phyloP scores from a whole-genome alignment of 1,139 yeast species.

The Yamadazyma jaroonii region DNA sequence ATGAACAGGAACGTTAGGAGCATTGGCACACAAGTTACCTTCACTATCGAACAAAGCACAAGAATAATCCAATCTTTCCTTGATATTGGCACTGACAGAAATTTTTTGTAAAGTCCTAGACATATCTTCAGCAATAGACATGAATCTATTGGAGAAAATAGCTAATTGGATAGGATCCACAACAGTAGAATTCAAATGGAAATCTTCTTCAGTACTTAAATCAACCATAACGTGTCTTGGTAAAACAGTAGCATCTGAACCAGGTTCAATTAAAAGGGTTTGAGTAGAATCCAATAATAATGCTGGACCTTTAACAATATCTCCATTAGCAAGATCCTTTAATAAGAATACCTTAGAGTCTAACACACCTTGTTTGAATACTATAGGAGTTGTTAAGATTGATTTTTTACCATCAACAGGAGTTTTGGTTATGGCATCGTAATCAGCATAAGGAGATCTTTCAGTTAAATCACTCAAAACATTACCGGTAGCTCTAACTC shows the following conservation, averaged over 20 bases:
- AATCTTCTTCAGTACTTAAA: conserved; percentile 14
- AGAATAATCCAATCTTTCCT: conserved; percentile 28
- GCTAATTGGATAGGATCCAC: conserved; percentile 21
- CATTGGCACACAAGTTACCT: conserved; percentile 20
- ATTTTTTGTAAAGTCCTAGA: conserved; percentile 21
- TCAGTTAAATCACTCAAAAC: conserved; percentile 23
- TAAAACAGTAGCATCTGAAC: conserved; percentile 13
- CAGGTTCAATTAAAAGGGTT: conserved; percentile 16
- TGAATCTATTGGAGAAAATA: conserved; percentile 21
- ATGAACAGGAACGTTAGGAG: conserved; percentile 22
- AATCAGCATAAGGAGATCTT: conserved; percentile 15
- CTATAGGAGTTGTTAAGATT: conserved; percentile 6
- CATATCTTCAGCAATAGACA: conserved; percentile 24
- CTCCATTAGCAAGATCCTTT: conserved; percentile 15
- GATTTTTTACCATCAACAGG: conserved; percentile 5
- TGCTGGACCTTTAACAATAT: conserved; percentile 19
- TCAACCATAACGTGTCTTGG: conserved; percentile 21
- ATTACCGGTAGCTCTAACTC: conserved; percentile 18
- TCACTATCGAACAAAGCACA: conserved; percentile 22
- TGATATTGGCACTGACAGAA: conserved; percentile 21
- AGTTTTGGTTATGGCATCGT: conserved; percentile 7
- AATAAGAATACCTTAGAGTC: conserved; percentile 16
- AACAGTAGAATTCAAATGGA: conserved; percentile 11
- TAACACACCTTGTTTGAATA: conserved; percentile 12
- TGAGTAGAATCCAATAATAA: conserved; percentile 17